phyloP scores from a whole-genome alignment of 2,329 filamentous ascomycete genomes.

The Tolypocladium tundrense region DNA sequence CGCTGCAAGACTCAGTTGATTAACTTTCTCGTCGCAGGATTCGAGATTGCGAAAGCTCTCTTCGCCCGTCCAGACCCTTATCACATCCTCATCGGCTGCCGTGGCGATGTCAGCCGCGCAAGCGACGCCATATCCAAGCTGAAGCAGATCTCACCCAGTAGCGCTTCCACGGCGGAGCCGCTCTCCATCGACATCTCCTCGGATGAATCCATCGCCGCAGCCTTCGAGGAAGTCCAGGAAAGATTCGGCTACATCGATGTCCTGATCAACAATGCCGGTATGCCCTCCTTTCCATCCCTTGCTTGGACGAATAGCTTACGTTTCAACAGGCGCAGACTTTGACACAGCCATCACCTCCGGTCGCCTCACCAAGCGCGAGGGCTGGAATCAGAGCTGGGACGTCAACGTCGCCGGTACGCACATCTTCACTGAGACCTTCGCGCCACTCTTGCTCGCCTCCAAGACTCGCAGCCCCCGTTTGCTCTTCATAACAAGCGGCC shows the following conservation, averaged over 20 bases:
- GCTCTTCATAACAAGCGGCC: not conserved
- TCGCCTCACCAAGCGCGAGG: not conserved
- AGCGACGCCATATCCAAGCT: not conserved
- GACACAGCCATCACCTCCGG: not conserved
- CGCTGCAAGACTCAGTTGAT: no score
- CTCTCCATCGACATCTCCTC: not conserved
- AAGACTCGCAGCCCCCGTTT: not conserved
- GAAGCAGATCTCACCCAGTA: not conserved
- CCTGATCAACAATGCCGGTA: not conserved
- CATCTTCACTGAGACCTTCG: not conserved
- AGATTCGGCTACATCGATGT: not conserved
- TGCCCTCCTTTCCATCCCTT: not conserved
- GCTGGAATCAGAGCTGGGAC: not conserved
- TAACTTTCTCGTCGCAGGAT: not conserved
- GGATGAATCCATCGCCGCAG: not conserved
- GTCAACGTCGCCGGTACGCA: conserved; percentile 1
- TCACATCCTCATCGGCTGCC: not conserved
- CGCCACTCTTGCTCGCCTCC: not conserved
- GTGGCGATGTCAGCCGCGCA: not conserved
- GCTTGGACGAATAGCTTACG: not conserved
- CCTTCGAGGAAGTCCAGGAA: not conserved
- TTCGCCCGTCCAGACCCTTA: not conserved
- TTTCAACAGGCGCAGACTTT: not conserved
- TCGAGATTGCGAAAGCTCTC: not conserved
- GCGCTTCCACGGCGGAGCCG: not conserved